Base-by-base conservation (phyloP, 2,329 filamentous ascomycete genomes). In the Colletotrichum melonis region DNA sequence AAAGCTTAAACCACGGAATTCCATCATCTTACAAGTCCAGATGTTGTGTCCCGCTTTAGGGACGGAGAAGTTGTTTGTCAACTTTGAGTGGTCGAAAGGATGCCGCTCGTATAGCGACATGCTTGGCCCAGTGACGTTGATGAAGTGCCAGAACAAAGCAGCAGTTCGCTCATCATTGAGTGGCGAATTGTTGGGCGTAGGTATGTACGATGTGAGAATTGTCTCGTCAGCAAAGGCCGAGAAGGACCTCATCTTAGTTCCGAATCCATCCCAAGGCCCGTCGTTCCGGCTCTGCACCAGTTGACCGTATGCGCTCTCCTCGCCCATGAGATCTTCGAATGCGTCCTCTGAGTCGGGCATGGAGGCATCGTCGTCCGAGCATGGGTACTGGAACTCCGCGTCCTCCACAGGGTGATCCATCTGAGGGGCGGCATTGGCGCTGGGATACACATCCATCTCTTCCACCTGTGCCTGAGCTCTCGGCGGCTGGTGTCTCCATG, bases 51-150 rank as follows among this genome's bases (percentile, higher is more conserved):
- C 89, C 9, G 90, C 88, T 63, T 87, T 88, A 3, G 92, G 89
- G 1, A 93, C 87, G 0, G 89, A 85, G 11, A 86, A 85, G 58
- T 92, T 90, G 68, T 86, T 86, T 76, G 94, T 92, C 35, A 93
- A 87, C 32, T 92, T 88, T 1, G 91, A 89, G 1, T 94, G 89
- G 78, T 96, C 94, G 68, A 92, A 89, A 2, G 94, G 92, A 80
- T 95, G 92, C 66, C 96, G 89, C 82, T 98, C 95, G 80, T 94
- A 98, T 32, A 97, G 88, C 1, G 95, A 97, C 79, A 98, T 90
- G 76, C 91, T 93, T 1, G 95, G 94, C 0, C 93, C 95, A 2
- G 95, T 97, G 7, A 97, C 93, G 76, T 95, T 93, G 59, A 98
- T 91, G 81, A 98, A 98, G 82, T 98, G 95, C 81, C 93, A 93